Evolutionary conservation across 2,329 filamentous ascomycete species (phyloP).

Genomic region (Cryphonectria naterciae): DNA sequence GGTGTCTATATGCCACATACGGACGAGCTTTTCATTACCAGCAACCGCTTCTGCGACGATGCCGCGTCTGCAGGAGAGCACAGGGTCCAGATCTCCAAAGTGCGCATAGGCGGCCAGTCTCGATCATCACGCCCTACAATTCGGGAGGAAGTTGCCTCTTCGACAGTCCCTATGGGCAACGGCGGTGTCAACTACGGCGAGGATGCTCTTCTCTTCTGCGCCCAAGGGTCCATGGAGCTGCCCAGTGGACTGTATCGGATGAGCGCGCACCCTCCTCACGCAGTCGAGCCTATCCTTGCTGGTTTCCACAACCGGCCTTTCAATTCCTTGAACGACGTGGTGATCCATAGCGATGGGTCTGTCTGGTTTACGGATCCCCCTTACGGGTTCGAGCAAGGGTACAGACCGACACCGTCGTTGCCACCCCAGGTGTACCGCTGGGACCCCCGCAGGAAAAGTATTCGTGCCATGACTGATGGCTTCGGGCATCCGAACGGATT

Average conservation of each 20-base stretch:
- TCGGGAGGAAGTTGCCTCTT: conserved; percentile 39
- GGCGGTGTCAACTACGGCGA: conserved; percentile 52
- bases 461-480: conserved; percentile 51
- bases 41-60: conserved; percentile 37
- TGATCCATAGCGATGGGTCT: conserved; percentile 45
- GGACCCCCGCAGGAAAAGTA: conserved; percentile 36
- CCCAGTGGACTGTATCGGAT: conserved; percentile 41
- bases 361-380: conserved; percentile 57
- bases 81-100: conserved; percentile 38
- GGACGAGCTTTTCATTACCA: conserved; percentile 37
- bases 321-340: conserved; percentile 55
- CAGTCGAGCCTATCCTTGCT: conserved; percentile 38
- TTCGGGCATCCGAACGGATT: conserved; percentile 52
- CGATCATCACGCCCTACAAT: conserved; percentile 15
- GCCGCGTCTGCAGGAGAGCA: conserved; percentile 27
- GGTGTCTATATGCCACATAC: conserved; percentile 20
- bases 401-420: conserved; percentile 47
- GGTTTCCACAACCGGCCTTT: conserved; percentile 50
- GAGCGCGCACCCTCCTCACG: conserved; percentile 38
- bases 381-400: conserved; percentile 53
- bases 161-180: conserved; percentile 49
- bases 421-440: conserved; percentile 55
- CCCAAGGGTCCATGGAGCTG: conserved; percentile 41
- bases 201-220: conserved; percentile 47
- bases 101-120: conserved; percentile 31